A percentile compares a stretch with the other conserved stretches of the same genome.
Conservation (phyloP, 345 rosid species). For the Chamaenerion angustifolium region DNA sequence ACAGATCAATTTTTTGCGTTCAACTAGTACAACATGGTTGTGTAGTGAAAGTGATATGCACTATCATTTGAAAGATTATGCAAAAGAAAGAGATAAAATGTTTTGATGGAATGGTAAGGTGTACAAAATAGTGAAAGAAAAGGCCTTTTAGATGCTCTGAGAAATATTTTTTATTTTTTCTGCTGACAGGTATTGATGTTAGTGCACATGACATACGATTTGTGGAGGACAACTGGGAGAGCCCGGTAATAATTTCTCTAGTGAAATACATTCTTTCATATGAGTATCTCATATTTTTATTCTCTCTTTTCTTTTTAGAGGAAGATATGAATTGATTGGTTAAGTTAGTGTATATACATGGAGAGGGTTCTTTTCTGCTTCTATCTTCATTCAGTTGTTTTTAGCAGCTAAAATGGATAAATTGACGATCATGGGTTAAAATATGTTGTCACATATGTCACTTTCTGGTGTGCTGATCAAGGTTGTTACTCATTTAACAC, state of each 20-base stretch:
- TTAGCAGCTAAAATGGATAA: constrained; percentile 4
- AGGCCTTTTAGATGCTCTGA: background rate
- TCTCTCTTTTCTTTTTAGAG: background rate
- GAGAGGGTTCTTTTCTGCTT: too few relatives aligned
- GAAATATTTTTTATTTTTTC: background rate
- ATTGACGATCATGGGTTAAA: background rate
- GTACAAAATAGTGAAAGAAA: background rate
- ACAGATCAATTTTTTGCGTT: too few relatives aligned
- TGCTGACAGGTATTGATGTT: constrained; percentile 67
- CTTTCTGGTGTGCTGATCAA: background rate
- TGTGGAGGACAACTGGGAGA: constrained; percentile 99
- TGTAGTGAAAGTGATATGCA: too few relatives aligned
- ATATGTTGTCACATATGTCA: too few relatives aligned
- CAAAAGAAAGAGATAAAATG: too few relatives aligned
- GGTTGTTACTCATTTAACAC: background rate
- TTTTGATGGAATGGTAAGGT: too few relatives aligned
- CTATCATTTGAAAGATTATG: too few relatives aligned
- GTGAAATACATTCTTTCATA: constrained; percentile 3
- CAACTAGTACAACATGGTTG: too few relatives aligned
- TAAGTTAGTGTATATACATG: too few relatives aligned
- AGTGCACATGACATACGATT: constrained; percentile 76
- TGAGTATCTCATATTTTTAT: background rate
- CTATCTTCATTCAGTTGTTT: too few relatives aligned
- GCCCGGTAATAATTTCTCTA: constrained; percentile 54
- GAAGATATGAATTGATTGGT: too few relatives aligned